Evolutionary conservation across 2,329 filamentous ascomycete species (phyloP).

Genomic region (Blumeria graminis): DNA sequence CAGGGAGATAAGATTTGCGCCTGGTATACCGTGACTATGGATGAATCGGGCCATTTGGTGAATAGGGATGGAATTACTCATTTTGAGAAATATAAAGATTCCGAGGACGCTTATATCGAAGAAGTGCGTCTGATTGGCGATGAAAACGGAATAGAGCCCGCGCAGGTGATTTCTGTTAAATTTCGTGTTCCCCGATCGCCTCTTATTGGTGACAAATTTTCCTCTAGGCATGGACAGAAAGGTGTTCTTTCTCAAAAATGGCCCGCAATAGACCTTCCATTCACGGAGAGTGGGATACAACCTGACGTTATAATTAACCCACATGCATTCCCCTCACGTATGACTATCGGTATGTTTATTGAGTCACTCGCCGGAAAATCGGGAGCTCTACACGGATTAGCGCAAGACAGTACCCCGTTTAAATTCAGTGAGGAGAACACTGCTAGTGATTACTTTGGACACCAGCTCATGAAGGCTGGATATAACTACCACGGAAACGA

Average conservation of each 20-base stretch:
- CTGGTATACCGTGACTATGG: slow-evolving; percentile 67
- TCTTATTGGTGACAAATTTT: slow-evolving; percentile 92
- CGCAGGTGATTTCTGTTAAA: slow-evolving; percentile 78
- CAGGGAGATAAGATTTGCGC: slow-evolving; percentile 72
- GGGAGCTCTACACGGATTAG: slow-evolving; percentile 79
- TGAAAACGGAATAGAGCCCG: slow-evolving; percentile 59
- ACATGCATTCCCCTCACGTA: slow-evolving; percentile 95
- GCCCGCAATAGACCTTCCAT: slow-evolving; percentile 84
- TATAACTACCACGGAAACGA: slow-evolving; percentile 98
- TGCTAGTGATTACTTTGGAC: slow-evolving; percentile 81
- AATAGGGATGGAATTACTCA: slow-evolving; percentile 73
- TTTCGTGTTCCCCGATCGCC: slow-evolving; percentile 75
- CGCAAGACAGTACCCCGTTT: slow-evolving; percentile 90
- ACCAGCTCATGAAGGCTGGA: slow-evolving; percentile 82
- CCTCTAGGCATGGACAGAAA: slow-evolving; percentile 93
- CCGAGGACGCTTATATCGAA: slow-evolving; percentile 70
- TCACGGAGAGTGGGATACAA: slow-evolving; percentile 87
- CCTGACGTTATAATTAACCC: slow-evolving; percentile 98
- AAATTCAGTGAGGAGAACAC: slow-evolving; percentile 82
- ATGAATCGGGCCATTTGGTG: slow-evolving; percentile 52
- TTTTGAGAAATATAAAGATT: slow-evolving; percentile 85
- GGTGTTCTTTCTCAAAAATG: slow-evolving; percentile 92
- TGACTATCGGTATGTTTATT: slow-evolving; percentile 99
- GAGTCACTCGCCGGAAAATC: slow-evolving; percentile 92
- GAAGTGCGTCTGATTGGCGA: slow-evolving; percentile 78